Evolutionary conservation across 116 monocot species (phyloP).

Genomic region (Cymodocea nodosa): DNA sequence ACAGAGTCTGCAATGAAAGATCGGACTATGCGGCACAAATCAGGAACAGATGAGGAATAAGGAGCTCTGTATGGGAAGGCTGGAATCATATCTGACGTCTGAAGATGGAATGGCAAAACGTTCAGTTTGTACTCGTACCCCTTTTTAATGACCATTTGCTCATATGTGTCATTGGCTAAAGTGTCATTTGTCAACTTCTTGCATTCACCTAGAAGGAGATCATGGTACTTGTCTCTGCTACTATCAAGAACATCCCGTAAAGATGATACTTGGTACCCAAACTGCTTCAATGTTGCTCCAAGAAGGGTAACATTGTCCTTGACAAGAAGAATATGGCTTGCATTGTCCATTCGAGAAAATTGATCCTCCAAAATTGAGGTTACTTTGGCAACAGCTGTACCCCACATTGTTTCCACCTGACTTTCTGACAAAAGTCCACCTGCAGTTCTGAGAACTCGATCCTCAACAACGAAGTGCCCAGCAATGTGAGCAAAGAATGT

Average conservation of each 20-base stretch:
- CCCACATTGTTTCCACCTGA: slow-evolving; percentile 82
- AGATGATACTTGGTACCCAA: slow-evolving; percentile 48
- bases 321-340: slow-evolving; percentile 78
- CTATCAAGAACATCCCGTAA: slow-evolving; percentile 63
- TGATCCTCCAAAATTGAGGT: slow-evolving; percentile 56
- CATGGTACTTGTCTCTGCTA: slow-evolving; percentile 78
- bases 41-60: slow-evolving; percentile 83
- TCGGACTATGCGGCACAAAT: slow-evolving; percentile 56
- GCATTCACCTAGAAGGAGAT: slow-evolving; percentile 63
- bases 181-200: slow-evolving; percentile 45
- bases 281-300: slow-evolving; percentile 43
- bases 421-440: slow-evolving; percentile 54
- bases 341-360: slow-evolving; percentile 53
- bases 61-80: slow-evolving; percentile 65
- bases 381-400: slow-evolving; percentile 47
- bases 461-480: slow-evolving; percentile 85
- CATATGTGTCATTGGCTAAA: slow-evolving; percentile 53
- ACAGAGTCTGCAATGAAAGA: slow-evolving; percentile 89
- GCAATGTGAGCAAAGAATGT: slow-evolving; percentile 77
- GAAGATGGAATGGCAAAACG: slow-evolving; percentile 60
- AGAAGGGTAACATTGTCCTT: slow-evolving; percentile 87
- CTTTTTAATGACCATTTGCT: slow-evolving; percentile 81
- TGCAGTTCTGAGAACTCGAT: slow-evolving; percentile 63
- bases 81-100: slow-evolving; percentile 49
- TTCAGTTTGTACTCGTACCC: slow-evolving; percentile 89